Conservation (phyloP, 1,139 yeast species). For the Casaregolazyma lundiana region DNA sequence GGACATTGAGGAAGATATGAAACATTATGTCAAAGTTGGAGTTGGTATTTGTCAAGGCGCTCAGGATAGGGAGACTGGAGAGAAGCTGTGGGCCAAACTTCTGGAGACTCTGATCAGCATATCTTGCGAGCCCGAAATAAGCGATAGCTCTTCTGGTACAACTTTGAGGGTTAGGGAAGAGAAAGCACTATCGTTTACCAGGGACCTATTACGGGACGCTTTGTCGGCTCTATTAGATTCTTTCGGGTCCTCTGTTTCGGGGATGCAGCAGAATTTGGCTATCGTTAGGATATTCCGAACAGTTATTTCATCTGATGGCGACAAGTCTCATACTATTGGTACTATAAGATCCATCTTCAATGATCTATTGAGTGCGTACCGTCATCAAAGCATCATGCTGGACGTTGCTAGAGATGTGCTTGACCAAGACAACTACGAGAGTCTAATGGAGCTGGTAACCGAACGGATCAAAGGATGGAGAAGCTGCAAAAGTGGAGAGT, state of each 20-base stretch:
- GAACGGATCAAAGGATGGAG: conserved; percentile 58
- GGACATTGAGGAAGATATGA: conserved; percentile 16
- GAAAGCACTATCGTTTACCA: conserved; percentile 16
- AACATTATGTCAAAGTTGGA: conserved; percentile 26
- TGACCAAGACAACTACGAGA: conserved; percentile 49
- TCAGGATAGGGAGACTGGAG: conserved; percentile 15
- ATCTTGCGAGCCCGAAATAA: conserved; percentile 11
- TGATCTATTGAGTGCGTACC: conserved; percentile 60
- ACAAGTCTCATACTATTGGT: conserved; percentile 23
- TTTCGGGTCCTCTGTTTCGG: conserved; percentile 15
- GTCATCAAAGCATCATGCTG: conserved; percentile 57
- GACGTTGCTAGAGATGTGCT: conserved; percentile 50
- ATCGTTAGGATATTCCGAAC: conserved; percentile 27
- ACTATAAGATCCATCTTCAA: conserved; percentile 55
- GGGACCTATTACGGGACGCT: conserved; percentile 22
- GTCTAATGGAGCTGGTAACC: conserved; percentile 39
- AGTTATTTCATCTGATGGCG: conserved; percentile 23
- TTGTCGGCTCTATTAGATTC: conserved; percentile 25
- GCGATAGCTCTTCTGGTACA: conserved; percentile 2
- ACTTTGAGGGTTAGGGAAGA: conserved; percentile 4
- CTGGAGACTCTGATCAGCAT: conserved; percentile 29
- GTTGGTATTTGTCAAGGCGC: conserved; percentile 25
- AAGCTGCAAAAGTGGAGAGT: conserved; percentile 44
- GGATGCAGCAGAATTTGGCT: conserved; percentile 24
- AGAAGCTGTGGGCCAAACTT: conserved; percentile 29